Conservation (phyloP, 768 basidiomycete genomes). For the Kwoniella heveanensis region DNA sequence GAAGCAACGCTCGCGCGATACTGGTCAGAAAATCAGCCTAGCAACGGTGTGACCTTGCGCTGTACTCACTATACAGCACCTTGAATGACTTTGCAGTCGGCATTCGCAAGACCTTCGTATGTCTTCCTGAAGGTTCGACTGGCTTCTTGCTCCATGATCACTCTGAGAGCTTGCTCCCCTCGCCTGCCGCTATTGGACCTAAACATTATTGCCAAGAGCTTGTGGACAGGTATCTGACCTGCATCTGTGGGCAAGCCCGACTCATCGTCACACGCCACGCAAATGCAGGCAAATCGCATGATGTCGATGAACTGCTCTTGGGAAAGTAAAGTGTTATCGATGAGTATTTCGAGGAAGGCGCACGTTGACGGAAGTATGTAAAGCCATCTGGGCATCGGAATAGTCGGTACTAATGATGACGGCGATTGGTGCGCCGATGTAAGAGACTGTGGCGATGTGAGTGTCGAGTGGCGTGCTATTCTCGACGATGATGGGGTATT, state of each 20-base stretch:
- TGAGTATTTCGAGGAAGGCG: slow-evolving; percentile 33
- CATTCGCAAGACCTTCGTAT: slow-evolving; percentile 21
- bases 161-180: slow-evolving; percentile 35
- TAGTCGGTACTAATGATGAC: slow-evolving; percentile 8
- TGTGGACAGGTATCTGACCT: slow-evolving; percentile 24
- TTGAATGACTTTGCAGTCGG: slow-evolving; percentile 33
- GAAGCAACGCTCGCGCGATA: slow-evolving; percentile 32
- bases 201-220: slow-evolving; percentile 32
- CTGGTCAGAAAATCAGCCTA: slow-evolving; percentile 10
- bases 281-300: slow-evolving; percentile 37
- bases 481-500: slow-evolving; percentile 22
- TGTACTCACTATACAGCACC: slow-evolving; percentile 46
- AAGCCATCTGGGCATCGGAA: slow-evolving; percentile 31
- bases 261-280: slow-evolving; percentile 35
- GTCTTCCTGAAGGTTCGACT: slow-evolving; percentile 5
- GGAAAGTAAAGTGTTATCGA: slow-evolving; percentile 28
- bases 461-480: slow-evolving; percentile 16
- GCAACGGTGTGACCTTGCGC: neutral
- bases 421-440: slow-evolving; percentile 21
- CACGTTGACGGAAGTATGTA: slow-evolving; percentile 27
- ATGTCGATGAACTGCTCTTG: slow-evolving; percentile 33
- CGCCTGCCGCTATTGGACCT: slow-evolving; percentile 34
- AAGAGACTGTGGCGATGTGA: slow-evolving; percentile 22
- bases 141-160: slow-evolving; percentile 34
- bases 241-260: slow-evolving; percentile 20